Evolutionary conservation across 768 basidiomycete genomes (phyloP).

Genomic region (Mycena olivaceomarginata): DNA sequence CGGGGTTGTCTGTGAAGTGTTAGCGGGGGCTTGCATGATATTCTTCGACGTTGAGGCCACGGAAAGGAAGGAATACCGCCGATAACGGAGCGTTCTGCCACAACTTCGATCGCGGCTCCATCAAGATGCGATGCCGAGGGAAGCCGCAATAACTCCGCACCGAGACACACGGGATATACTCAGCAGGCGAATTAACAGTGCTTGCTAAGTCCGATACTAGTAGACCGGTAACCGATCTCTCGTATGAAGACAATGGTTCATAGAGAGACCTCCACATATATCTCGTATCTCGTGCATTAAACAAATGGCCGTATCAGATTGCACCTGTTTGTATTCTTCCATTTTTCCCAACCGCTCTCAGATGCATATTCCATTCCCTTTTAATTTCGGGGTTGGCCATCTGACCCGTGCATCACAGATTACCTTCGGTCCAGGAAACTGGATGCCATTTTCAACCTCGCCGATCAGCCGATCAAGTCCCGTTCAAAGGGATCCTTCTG

Average conservation of each 20-base stretch:
- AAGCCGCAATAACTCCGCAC: constrained; percentile 21
- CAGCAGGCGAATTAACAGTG: neutral
- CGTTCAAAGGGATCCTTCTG: neutral
- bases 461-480: too few relatives aligned
- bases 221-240: constrained; percentile 1
- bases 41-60: constrained; percentile 25
- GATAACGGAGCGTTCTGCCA: constrained; percentile 18
- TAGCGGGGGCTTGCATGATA: constrained; percentile 19
- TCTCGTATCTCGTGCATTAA: constrained; percentile 2
- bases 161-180: constrained; percentile 19
- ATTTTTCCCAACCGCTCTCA: neutral
- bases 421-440: neutral
- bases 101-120: constrained; percentile 1
- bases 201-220: neutral
- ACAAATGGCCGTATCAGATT: neutral
- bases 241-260: constrained; percentile 2
- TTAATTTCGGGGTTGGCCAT: neutral
- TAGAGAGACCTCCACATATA: constrained; percentile 1
- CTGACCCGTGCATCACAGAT: neutral
- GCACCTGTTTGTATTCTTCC: neutral
- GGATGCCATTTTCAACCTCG: neutral
- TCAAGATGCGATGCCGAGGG: constrained; percentile 27
- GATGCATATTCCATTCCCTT: neutral
- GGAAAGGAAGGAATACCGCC: constrained; percentile 21
- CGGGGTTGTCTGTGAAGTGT: constrained; percentile 24